A percentile compares a stretch with the other conserved stretches of the same genome.
These are phyloP conservation scores for Pythium phragmiticola DNA, from an alignment of 352 stramenopile species.

Conservation along the genomic window DNA sequence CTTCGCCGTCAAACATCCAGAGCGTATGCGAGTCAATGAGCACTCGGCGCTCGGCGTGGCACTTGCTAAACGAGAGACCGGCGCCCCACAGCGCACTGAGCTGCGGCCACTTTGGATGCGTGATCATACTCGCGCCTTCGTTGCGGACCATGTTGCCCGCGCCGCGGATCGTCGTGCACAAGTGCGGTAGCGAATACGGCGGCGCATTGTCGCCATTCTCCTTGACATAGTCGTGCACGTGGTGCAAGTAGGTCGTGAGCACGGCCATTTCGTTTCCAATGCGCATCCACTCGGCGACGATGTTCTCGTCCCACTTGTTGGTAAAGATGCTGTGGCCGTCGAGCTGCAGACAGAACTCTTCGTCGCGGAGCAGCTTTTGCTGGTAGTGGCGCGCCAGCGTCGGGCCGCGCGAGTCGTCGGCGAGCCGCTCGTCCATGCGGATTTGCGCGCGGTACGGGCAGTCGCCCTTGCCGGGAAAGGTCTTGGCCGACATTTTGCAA, in stretches of 20 bases:
- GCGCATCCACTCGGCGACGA: slow-evolving; percentile 71
- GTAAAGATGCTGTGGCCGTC: slow-evolving; percentile 87
- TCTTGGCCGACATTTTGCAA: slow-evolving; percentile 66
- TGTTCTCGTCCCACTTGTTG: slow-evolving; percentile 76
- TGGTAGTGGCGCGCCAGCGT: slow-evolving; percentile 81
- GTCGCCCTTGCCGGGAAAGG: slow-evolving; percentile 60
- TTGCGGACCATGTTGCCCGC: slow-evolving; percentile 67
- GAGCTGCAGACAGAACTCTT: slow-evolving; percentile 86
- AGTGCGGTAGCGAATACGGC: slow-evolving; percentile 53
- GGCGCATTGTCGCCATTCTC: slow-evolving; percentile 77
- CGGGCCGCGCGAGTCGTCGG: slow-evolving; percentile 71
- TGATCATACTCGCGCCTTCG: slow-evolving; percentile 81
- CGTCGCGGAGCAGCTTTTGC: slow-evolving; percentile 68
- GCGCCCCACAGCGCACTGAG: slow-evolving; percentile 73
- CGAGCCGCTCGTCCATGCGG: slow-evolving; percentile 58
- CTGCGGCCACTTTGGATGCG: slow-evolving; percentile 66
- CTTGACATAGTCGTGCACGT: slow-evolving; percentile 81
- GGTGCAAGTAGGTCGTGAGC: slow-evolving; percentile 78
- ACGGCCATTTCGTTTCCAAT: slow-evolving; percentile 85
- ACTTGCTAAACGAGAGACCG: slow-evolving; percentile 84
- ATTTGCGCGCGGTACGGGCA: slow-evolving; percentile 78
- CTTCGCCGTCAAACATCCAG: slow-evolving; percentile 47
- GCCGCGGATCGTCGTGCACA: slow-evolving; percentile 76
- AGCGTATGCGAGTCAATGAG: slow-evolving; percentile 77
- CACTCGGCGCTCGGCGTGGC: slow-evolving; percentile 73